Conservation (phyloP, 768 basidiomycete genomes). For the Boletus rufocinnamomeus region DNA sequence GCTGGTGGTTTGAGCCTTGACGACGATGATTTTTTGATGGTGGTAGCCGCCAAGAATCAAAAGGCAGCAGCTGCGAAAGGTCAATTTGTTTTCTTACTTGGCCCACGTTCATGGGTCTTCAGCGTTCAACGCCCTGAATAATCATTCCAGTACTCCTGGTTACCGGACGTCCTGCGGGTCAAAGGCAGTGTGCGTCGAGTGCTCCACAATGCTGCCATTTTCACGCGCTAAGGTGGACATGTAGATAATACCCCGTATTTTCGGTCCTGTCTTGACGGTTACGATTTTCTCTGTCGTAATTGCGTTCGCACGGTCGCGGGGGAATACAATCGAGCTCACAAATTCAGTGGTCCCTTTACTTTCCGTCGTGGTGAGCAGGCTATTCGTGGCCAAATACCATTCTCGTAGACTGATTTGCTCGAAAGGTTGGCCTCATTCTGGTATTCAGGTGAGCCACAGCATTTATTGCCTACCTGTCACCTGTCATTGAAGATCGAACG, state of each 20-base stretch:
- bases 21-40: background rate
- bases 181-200: conserved; percentile 70
- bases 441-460: conserved; percentile 68
- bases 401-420: conserved; percentile 4
- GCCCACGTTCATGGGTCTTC: background rate
- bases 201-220: background rate
- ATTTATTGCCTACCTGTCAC: background rate
- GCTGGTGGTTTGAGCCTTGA: background rate
- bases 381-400: background rate
- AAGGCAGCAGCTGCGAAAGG: conserved; percentile 56
- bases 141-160: conserved; percentile 73
- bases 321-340: conserved; percentile 62
- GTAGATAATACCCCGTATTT: conserved; percentile 68
- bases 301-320: conserved; percentile 58
- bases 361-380: conserved; percentile 78
- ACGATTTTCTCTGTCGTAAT: conserved; percentile 70
- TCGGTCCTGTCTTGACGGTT: conserved; percentile 83
- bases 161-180: conserved; percentile 82
- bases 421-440: conserved; percentile 81
- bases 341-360: conserved; percentile 87
- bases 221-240: conserved; percentile 7
- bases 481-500: background rate
- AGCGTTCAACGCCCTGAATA: background rate
- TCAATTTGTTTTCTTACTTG: conserved; percentile 16
- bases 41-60: conserved; percentile 46